Evolutionary conservation across 352 stramenopile genomes (phyloP).

Genomic region (Phytophthora agathidicida): DNA sequence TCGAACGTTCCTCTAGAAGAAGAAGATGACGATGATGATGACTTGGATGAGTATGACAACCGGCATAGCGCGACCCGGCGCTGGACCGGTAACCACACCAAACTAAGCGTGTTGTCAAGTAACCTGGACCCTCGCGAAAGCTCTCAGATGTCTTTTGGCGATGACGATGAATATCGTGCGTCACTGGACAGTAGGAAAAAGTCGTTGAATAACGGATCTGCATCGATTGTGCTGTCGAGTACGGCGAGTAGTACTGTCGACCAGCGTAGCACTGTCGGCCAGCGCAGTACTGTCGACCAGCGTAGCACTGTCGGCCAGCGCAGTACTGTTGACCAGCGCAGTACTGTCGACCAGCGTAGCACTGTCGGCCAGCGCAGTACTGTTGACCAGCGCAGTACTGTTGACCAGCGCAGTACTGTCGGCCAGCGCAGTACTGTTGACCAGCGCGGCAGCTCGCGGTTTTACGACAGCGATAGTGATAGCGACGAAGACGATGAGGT

Average conservation of each 20-base stretch:
- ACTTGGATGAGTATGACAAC: slow-evolving; percentile 31
- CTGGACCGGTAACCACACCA: slow-evolving; percentile 33
- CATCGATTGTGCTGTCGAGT: slow-evolving; percentile 29
- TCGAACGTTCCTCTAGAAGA: slow-evolving; percentile 5
- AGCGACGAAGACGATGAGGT: slow-evolving; percentile 28
- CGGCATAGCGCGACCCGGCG: slow-evolving; percentile 4
- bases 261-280: too few relatives aligned
- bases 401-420: slow-evolving; percentile 32
- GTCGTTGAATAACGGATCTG: slow-evolving; percentile 14
- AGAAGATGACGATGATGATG: slow-evolving; percentile 24
- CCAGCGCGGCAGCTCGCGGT: slow-evolving; percentile 28
- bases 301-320: too few relatives aligned
- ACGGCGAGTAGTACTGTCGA: slow-evolving; percentile 19
- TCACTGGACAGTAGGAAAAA: slow-evolving; percentile 19
- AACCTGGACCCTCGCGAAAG: slow-evolving; percentile 39
- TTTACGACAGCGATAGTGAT: slow-evolving; percentile 38
- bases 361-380: slow-evolving; percentile 29
- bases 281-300: slow-evolving; percentile 31
- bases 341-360: too few relatives aligned
- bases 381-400: too few relatives aligned
- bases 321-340: slow-evolving; percentile 32
- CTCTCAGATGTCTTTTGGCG: slow-evolving; percentile 42
- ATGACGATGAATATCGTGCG: slow-evolving; percentile 22
- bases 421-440: slow-evolving; percentile 35
- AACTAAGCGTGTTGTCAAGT: slow-evolving; percentile 38